Base-by-base conservation (phyloP, 2,329 filamentous ascomycete genomes). In the Periconia sp. region DNA sequence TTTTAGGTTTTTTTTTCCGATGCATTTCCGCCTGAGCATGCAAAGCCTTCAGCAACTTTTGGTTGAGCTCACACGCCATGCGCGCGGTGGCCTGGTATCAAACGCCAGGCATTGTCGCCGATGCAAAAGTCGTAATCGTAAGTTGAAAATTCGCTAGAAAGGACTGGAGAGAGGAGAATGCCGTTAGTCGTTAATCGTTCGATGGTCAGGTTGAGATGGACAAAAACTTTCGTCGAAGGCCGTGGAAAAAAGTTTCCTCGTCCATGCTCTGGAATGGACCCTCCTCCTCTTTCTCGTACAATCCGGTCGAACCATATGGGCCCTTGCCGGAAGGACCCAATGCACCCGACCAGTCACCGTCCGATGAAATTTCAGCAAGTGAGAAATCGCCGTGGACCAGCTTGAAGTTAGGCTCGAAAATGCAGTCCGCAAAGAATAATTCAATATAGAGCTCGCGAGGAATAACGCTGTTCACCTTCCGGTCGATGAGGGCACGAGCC, bases 391-490 rank as follows among this genome's bases (percentile, higher is more conserved):
- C 76, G 38, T 79, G 76, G 9, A 78, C 76, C 10, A 73, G 57
- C 12, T 61, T 54, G 48, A 71, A 69, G 33, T 69, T 69, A 0
- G 75, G 75, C 43, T 78, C 73, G 57, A 79, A 79, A 52, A 79
- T 78, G 62, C 71, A 75, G 46, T 76, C 74, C 2, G 73, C 73
- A 54, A 77, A 78, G 69, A 79, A 79, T 19, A 79, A 60, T 52
- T 79, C 75, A 33, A 78, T 65, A 40, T 70, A 71, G 2, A 79
- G 68, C 18, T 72, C 63, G 19, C 53, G 59, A 6, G 68, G 68
- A 22, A 68, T 59, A 17, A 63, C 56, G 44, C 68, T 66, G 10
- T 69, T 65, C 4, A 66, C 64, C 19, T 72, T 72, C 4, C 62
- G 57, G 12, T 55, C 51, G 32, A 76, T 71, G 21, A 78, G 68